Evolutionary conservation across 257 asterid species (phyloP), one percentile per base, ranked within the genome.

Genomic region (Ophiorrhiza pumila): DNA sequence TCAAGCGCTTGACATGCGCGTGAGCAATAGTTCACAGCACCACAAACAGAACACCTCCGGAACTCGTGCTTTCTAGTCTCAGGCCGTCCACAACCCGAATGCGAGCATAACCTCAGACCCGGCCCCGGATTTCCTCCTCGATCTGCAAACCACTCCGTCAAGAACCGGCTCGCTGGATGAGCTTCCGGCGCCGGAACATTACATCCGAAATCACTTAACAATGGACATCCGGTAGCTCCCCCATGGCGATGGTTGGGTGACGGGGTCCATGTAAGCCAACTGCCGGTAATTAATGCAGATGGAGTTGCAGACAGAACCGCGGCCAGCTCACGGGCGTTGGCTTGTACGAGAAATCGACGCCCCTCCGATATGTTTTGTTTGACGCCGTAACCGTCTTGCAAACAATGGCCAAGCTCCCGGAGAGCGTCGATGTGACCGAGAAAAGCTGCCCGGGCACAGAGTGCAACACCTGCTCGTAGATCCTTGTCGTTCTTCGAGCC

Each of bases 391-490:
- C 98, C 97, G 77, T 91, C 96, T 41, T 89, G 98, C 39, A 93
- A 85, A 80, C 98, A 93, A 87, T 91, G 98, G n/a, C 98, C 98
- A n/a, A 93, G 92, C 85, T 91, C 98, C 1, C 98, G 89, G 18
- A 93, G 90, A 1, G 97, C 96, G 64, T 93, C 98, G 76, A 93
- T 77, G 77, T 93, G 96, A 69, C 97, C 98, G 7, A 89, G 79
- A 61, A 81, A 89, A 18, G 96, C 92, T 43, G 97, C 96, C 76
- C 97, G 90, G 59, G 96, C 97, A 71, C 96, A 91, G 10, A 93
- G 77, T 8, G 96, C 92, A 1, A 93, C 96, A 12, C 97, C 98
- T 1, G 96, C 96, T 0, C 96, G 89, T 1, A 89, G 80, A 72
- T 93, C 90, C 78, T 91, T 91, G 78, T 93, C 95, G 71, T 57